Base-by-base conservation (phyloP, 2,329 filamentous ascomycete species). In the Paecilomyces niveus region DNA sequence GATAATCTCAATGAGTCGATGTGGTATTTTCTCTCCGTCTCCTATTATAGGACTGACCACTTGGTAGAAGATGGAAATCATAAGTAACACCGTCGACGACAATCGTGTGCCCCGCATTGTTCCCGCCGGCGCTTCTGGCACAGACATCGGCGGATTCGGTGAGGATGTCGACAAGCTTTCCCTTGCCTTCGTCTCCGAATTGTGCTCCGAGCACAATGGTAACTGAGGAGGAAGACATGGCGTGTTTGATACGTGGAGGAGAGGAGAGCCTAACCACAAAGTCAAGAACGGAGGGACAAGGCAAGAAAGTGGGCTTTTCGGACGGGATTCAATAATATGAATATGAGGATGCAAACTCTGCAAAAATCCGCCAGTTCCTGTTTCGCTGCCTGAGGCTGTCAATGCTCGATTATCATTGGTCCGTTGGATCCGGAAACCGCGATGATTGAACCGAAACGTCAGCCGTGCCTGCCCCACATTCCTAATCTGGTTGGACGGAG, bases 171-270 rank as follows among this genome's bases (percentile, higher is more conserved):
- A 76, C 77, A 50, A 79, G 76, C 67, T 79, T 79, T 54, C 77
- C 77, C 68, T 79, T 79, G 58, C 77, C 77, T 72, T 79, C 77
- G 71, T 79, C 77, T 65, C 77, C 77, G 73, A 76, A 79, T 70
- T 79, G 77, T 63, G 73, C 70, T 60, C 77, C 77, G 55, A 79
- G 66, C 64, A 79, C 75, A 57, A 79, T 72, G 55, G 76, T 75
- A 58, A 78, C 72, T n/a, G n/a, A n/a, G 39, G 39, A 13, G n/a
- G 39, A 45, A 9, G 39, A 45, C 39, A 45, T 45, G 39, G n/a
- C n/a, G 39, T 8, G 7, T 45, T 45, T 10, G 39, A 45, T n/a
- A 45, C 39, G 15, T 18, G 39, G 18, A 22, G 39, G 15, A n/a
- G n/a, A n/a, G n/a, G n/a, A 21, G n/a, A 21, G 15, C 7, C 39